Percentiles rank a stretch among this genome's conserved stretches.
Evolutionary conservation across 805 yeast genomes (phyloP).

Genomic region (Cyberlindnera saturnus): DNA sequence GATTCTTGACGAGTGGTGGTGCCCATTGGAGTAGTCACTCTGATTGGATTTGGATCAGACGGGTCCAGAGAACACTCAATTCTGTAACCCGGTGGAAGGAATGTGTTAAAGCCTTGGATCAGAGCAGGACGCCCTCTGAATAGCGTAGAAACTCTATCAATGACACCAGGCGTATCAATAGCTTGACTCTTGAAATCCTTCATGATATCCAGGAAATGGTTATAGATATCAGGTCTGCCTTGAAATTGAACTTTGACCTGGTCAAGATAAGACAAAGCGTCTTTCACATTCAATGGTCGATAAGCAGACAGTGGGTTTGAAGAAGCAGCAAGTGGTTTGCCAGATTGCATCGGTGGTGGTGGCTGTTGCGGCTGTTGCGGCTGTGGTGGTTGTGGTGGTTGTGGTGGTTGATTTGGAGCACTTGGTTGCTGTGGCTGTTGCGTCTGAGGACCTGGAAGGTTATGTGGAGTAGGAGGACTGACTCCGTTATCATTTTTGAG

Average conservation of each 20-base stretch:
- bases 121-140: conserved; percentile 91
- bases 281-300: conserved; percentile 89
- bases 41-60: conserved; percentile 83
- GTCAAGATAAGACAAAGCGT: conserved; percentile 91
- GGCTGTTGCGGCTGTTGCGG: conserved; percentile 8
- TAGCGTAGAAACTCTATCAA: conserved; percentile 85
- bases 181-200: conserved; percentile 95
- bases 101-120: conserved; percentile 96
- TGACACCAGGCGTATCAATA: conserved; percentile 97
- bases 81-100: conserved; percentile 92
- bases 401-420: conserved; percentile 4
- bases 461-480: conserved; percentile 2
- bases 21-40: conserved; percentile 95
- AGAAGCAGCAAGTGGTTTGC: conserved; percentile 5
- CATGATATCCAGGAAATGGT: conserved; percentile 95
- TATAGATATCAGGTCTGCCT: conserved; percentile 91
- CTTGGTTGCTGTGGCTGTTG: conserved; percentile 14
- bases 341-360: conserved; percentile 8
- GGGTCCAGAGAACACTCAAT: conserved; percentile 90
- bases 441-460: conserved; percentile 13
- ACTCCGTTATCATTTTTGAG: conserved; percentile 5
- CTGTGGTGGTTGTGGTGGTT: conserved; percentile 8
- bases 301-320: conserved; percentile 28
- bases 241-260: conserved; percentile 92
- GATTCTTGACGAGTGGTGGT: conserved; percentile 42